These are phyloP conservation scores for Aspergillus coremiiformis DNA, from an alignment of 495 filamentous ascomycete genomes.

Conservation along the genomic window DNA sequence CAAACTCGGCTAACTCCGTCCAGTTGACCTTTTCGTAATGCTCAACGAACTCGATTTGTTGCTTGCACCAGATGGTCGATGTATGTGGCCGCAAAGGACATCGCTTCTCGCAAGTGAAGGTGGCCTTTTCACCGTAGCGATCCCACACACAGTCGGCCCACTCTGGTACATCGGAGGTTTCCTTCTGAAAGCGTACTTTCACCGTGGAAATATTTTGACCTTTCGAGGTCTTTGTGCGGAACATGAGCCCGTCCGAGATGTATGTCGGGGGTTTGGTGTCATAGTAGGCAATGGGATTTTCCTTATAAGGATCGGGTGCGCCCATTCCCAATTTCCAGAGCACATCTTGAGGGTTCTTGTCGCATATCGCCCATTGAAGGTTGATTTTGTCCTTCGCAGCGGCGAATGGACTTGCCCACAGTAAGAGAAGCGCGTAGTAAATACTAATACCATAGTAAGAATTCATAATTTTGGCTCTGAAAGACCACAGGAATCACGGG, in stretches of 20 bases:
- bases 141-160: neutral
- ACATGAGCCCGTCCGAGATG: slow-evolving; percentile 1
- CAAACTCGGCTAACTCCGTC: neutral
- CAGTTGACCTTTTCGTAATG: neutral
- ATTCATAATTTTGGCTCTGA: too few relatives aligned
- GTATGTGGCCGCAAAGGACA: neutral
- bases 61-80: neutral
- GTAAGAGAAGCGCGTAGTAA: neutral
- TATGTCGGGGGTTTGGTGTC: neutral
- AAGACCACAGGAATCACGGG: too few relatives aligned
- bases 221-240: slow-evolving; percentile 1
- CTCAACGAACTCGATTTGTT: slow-evolving; percentile 1
- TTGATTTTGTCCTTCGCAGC: neutral
- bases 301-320: neutral
- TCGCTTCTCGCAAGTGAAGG: slow-evolving; percentile 4
- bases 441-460: too few relatives aligned
- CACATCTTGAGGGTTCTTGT: neutral
- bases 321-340: neutral
- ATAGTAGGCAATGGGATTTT: slow-evolving; percentile 6
- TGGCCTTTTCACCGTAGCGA: neutral
- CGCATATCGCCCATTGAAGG: slow-evolving; percentile 6
- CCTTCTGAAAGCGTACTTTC: neutral
- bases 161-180: neutral
- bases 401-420: neutral
- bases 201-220: neutral